phyloP scores from a whole-genome alignment of 2,329 filamentous ascomycete species.

The Cladophialophora exuberans region DNA sequence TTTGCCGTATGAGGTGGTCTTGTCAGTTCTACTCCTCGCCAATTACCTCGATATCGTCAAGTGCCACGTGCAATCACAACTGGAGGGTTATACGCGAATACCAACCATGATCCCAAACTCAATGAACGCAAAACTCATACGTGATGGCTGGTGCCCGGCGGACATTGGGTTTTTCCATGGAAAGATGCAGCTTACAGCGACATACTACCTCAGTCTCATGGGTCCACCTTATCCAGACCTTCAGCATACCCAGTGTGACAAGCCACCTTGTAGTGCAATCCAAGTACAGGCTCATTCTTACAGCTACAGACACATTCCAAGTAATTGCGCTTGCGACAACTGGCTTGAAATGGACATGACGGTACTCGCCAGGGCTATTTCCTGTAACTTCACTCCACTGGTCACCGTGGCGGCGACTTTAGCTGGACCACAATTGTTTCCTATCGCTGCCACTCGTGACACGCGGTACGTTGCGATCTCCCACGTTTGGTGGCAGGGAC shows the following conservation, averaged over 20 bases:
- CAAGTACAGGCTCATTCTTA: background rate
- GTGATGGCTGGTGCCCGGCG: too few species aligned
- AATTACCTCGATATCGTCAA: too few species aligned
- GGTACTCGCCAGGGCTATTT: background rate
- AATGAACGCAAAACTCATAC: too few species aligned
- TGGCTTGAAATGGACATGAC: background rate
- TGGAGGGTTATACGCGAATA: too few species aligned
- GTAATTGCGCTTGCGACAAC: background rate
- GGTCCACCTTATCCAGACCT: background rate
- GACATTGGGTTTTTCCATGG: too few species aligned
- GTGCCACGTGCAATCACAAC: too few species aligned
- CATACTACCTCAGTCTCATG: too few species aligned
- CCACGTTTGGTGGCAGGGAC: background rate
- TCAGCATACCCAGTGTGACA: background rate
- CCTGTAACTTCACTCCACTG: background rate
- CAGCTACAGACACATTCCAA: background rate
- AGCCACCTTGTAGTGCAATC: background rate
- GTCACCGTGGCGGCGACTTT: background rate
- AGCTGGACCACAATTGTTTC: background rate
- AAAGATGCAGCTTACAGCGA: too few species aligned
- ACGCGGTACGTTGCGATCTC: background rate
- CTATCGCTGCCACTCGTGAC: background rate
- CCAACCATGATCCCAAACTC: too few species aligned
- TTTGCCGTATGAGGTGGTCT: too few species aligned
- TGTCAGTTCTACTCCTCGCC: too few species aligned